Base-by-base conservation (phyloP, 177 flowering plant species). In the Tripterygium wilfordii region DNA sequence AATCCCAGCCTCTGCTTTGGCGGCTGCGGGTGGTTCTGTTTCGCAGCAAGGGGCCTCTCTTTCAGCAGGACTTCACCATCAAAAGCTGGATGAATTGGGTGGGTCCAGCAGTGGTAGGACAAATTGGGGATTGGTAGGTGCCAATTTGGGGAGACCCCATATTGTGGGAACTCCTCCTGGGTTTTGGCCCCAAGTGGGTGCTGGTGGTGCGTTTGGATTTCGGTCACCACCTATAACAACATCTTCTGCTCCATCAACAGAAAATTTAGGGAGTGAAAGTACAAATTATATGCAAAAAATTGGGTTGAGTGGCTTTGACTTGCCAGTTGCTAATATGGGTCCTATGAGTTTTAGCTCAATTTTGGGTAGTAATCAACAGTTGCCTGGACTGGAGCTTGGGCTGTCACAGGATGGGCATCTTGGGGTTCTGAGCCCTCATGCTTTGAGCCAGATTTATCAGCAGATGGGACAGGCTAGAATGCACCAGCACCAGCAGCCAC, bases 401-500 rank as follows among this genome's bases (percentile, higher is more conserved):
- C 51, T 73, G 40, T 76, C 82, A 36, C 82, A 73, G 42, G 82
- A 76, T 62, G 76, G 67, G 27, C 72, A 76, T 66, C 53, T 76
- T 48, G 82, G 78, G 59, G 78, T 70, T 43, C 48, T 77, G 61
- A 80, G 54, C 23, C 68, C 77, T 27, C 85, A 77, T 45, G 68
- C 80, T 5, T 64, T 75, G 51, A 63, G 29, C 47, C 87, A 80
- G 71, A 62, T 77, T 57, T 78, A 80, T 31, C 87, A 80, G 53
- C 86, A 80, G 68, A 73, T 80, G 70, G 83, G 76, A 18, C 86
- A 75, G 32, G 55, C 53, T 29, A 66, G 80, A 49, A 36, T 63
- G 41, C 76, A 58, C 45, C 68, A 58, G 12, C 74, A 60, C 0
- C 72, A 70, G 12, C 60, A n/a, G n/a, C n/a, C n/a, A n/a, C n/a